Evolutionary conservation across 768 basidiomycete genomes (phyloP).

Genomic region (Suillus hirtellus): DNA sequence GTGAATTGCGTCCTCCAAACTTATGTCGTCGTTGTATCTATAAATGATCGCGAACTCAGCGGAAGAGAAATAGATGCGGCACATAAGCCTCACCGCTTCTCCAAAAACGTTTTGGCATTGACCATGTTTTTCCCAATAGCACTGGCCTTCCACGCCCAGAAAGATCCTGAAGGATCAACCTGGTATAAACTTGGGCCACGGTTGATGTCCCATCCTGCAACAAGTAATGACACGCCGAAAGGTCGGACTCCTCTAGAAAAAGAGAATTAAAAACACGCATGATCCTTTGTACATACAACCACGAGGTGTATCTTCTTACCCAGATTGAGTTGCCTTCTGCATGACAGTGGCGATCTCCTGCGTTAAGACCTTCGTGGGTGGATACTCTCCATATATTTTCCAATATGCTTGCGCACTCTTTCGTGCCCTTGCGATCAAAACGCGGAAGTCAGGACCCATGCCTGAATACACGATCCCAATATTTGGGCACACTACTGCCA

Average conservation of each 20-base stretch:
- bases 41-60: conserved; percentile 22
- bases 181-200: conserved; percentile 98
- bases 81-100: conserved; percentile 78
- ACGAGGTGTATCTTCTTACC: conserved; percentile 54
- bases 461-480: conserved; percentile 99
- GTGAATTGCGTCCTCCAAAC: conserved; percentile 97
- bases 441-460: conserved; percentile 98
- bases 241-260: conserved; percentile 87
- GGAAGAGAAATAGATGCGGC: conserved; percentile 22
- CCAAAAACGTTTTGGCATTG: conserved; percentile 98
- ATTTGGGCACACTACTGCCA: conserved; percentile 95
- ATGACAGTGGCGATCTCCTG: conserved; percentile 98
- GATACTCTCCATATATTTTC: conserved; percentile 99
- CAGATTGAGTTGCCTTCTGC: conserved; percentile 98
- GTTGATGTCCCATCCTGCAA: conserved; percentile 94
- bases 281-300: conserved; percentile 11
- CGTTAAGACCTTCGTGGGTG: conserved; percentile 92
- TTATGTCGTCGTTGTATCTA: conserved; percentile 99
- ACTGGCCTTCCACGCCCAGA: conserved; percentile 99
- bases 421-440: conserved; percentile 90
- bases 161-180: conserved; percentile 98
- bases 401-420: conserved; percentile 99
- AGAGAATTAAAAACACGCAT: conserved; percentile 34
- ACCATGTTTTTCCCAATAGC: conserved; percentile 99
- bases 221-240: conserved; percentile 96